These are phyloP conservation scores for Mycena galopus DNA, from an alignment of 768 basidiomycete species.

Conservation along the genomic window DNA sequence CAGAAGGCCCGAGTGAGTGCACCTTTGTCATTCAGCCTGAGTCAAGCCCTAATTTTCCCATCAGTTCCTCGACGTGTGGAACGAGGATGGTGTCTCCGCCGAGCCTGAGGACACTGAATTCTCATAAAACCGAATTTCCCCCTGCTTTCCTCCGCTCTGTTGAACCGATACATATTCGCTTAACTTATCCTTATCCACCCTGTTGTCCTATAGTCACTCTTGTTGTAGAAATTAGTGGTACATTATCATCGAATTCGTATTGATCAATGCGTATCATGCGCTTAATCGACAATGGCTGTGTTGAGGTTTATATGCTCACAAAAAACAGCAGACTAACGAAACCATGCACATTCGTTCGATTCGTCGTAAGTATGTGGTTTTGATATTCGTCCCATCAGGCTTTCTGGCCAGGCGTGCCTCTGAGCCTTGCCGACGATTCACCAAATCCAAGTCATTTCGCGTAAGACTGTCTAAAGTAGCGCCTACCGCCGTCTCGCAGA, in stretches of 20 bases:
- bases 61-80: conserved; percentile 85
- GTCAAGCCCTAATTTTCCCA: conserved; percentile 7
- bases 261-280: not conserved
- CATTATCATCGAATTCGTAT: not conserved
- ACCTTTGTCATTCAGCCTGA: not conserved
- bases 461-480: no score
- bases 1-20: conserved; percentile 76
- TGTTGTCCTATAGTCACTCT: conserved; percentile 22
- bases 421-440: no score
- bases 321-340: no score
- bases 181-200: conserved; percentile 28
- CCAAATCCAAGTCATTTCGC: no score
- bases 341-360: no score
- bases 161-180: not conserved
- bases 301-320: no score
- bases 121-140: conserved; percentile 40
- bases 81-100: conserved; percentile 79
- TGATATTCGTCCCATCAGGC: no score
- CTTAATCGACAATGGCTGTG: no score
- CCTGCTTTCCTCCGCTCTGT: conserved; percentile 8
- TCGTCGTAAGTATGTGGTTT: no score
- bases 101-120: conserved; percentile 72
- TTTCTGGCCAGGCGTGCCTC: no score
- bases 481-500: no score
- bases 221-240: conserved; percentile 29